Conservation (phyloP, 495 filamentous ascomycete species). For the Rhizodiscina lignyota region DNA sequence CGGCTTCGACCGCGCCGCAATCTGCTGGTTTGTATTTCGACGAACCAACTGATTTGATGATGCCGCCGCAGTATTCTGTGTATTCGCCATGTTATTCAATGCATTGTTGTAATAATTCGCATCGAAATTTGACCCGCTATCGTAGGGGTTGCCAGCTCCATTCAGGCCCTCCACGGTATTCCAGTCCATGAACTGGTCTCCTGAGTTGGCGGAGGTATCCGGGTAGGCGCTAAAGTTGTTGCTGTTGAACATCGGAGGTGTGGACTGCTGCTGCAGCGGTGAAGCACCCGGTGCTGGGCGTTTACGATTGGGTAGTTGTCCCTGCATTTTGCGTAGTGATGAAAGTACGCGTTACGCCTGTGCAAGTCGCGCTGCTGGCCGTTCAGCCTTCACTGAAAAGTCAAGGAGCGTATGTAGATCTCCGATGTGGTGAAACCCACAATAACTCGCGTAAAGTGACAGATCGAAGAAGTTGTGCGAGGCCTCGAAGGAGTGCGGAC, state of each 20-base stretch:
- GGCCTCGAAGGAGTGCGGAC: too few species aligned
- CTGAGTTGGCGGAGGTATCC: neutral
- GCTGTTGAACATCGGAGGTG: too few species aligned
- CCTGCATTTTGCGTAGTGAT: neutral
- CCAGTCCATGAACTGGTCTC: neutral
- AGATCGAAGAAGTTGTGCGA: neutral
- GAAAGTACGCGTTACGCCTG: neutral
- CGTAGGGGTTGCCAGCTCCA: neutral
- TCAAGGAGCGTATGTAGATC: neutral
- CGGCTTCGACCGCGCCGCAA: neutral
- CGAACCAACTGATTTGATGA: neutral
- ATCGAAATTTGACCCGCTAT: neutral
- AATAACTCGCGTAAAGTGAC: neutral
- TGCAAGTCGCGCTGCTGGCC: neutral
- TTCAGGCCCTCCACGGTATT: neutral
- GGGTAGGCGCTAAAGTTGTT: neutral
- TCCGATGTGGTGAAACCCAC: neutral
- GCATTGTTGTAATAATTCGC: neutral
- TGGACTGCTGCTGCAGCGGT: neutral
- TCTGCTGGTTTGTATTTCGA: neutral
- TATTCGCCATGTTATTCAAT: neutral
- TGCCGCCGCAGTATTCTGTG: neutral
- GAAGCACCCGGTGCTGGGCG: neutral
- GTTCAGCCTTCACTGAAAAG: neutral
- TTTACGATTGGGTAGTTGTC: neutral